Evolutionary conservation across 345 rosid genomes (phyloP).

Genomic region (Geranium rotundifolium): DNA sequence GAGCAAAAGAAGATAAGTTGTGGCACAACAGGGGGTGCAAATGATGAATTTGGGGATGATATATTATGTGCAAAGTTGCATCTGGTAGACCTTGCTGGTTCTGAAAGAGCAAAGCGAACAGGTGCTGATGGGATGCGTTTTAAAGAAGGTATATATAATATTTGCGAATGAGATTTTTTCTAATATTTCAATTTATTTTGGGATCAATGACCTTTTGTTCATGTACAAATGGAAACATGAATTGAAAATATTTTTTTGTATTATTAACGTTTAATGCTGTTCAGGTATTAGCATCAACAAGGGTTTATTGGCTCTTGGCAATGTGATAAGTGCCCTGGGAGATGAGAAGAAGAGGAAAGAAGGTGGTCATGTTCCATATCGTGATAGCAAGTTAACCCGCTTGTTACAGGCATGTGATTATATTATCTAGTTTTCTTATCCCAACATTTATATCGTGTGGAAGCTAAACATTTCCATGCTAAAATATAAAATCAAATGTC

Average conservation of each 20-base stretch:
- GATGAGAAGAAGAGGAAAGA: slow-evolving; percentile 92
- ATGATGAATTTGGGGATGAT: slow-evolving; percentile 58
- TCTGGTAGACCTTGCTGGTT: slow-evolving; percentile 89
- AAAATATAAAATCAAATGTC: no score
- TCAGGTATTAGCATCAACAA: slow-evolving; percentile 93
- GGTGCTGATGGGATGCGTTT: slow-evolving; percentile 95
- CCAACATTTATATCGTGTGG: no score
- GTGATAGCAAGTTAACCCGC: slow-evolving; percentile 98
- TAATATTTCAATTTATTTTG: no score
- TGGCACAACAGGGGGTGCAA: slow-evolving; percentile 17
- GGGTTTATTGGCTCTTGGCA: slow-evolving; percentile 89
- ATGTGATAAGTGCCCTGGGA: slow-evolving; percentile 91
- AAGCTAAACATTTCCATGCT: no score
- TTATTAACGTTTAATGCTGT: background rate
- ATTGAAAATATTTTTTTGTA: no score
- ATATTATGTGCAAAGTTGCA: slow-evolving; percentile 85
- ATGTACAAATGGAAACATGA: no score
- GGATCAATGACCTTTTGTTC: no score
- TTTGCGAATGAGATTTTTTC: no score
- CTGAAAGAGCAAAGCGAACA: slow-evolving; percentile 92
- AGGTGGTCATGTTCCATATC: slow-evolving; percentile 94
- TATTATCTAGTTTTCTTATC: background rate
- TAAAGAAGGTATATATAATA: slow-evolving; percentile 99
- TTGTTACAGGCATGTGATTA: slow-evolving; percentile 54
- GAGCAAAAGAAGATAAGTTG: slow-evolving; percentile 70